These are phyloP conservation scores for Paraconiothyrium brasiliense DNA, from an alignment of 2,329 filamentous ascomycete species.

Conservation along the genomic window DNA sequence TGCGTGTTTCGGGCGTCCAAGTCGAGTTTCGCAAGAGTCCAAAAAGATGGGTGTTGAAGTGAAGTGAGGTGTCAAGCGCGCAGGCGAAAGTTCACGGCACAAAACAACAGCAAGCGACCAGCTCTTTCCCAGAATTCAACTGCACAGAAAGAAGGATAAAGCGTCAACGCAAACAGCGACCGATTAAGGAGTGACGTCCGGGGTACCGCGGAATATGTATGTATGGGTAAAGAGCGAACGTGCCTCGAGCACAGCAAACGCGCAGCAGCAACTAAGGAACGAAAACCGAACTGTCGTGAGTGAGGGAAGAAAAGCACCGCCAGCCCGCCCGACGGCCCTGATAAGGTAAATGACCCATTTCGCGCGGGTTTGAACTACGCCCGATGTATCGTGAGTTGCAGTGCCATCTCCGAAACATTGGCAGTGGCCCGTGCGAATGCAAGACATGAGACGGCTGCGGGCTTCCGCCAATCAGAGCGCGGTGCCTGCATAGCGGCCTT, in stretches of 20 bases:
- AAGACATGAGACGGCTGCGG: background rate
- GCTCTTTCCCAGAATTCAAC: conserved; percentile 10
- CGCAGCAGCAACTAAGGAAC: background rate
- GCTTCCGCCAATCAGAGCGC: conserved; percentile 1
- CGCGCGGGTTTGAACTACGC: background rate
- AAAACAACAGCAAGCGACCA: conserved; percentile 1
- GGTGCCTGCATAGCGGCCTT: background rate
- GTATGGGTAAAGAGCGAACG: conserved; percentile 12
- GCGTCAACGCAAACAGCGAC: conserved; percentile 1
- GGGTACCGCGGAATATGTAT: background rate
- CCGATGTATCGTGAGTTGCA: conserved; percentile 3
- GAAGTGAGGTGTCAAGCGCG: background rate
- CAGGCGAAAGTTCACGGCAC: background rate
- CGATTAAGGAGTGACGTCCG: background rate
- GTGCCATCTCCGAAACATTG: conserved; percentile 5
- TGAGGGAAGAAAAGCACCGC: background rate
- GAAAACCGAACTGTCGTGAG: background rate
- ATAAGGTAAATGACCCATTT: conserved; percentile 5
- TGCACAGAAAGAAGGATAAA: background rate
- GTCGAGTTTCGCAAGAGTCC: background rate
- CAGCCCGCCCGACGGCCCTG: background rate
- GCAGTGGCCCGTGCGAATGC: conserved; percentile 3
- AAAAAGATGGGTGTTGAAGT: background rate
- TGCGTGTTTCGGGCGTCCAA: background rate
- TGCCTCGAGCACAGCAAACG: conserved; percentile 13